These are phyloP conservation scores for Dendrocalamus sinicus DNA, from an alignment of 176 grass and related monocot genomes.

Conservation along the genomic window DNA sequence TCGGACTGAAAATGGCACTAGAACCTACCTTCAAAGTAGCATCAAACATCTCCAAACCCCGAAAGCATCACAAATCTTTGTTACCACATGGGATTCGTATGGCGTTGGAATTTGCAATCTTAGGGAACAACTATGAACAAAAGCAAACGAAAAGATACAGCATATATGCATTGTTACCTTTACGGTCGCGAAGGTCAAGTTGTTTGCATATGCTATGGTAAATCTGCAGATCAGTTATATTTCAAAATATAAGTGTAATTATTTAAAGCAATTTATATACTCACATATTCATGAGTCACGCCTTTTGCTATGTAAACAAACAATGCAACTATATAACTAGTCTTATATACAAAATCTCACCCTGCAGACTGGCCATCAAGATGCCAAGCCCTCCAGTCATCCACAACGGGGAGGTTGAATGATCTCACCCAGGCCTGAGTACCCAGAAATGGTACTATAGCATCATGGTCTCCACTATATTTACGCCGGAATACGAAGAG, in stretches of 20 bases:
- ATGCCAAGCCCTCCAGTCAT: slow-evolving; percentile 62
- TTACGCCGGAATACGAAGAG: not conserved
- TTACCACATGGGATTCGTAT: too few relatives aligned
- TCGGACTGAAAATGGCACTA: too few relatives aligned
- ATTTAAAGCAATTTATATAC: not conserved
- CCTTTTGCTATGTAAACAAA: not conserved
- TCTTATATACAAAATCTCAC: slow-evolving; percentile 11
- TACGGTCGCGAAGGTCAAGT: slow-evolving; percentile 55
- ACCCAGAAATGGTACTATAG: slow-evolving; percentile 50
- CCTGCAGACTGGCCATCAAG: slow-evolving; percentile 45
- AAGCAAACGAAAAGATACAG: too few relatives aligned
- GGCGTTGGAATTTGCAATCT: not conserved
- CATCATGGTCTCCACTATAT: slow-evolving; percentile 60
- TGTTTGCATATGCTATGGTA: slow-evolving; percentile 43
- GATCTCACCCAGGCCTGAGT: slow-evolving; percentile 61
- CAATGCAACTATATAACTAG: not conserved
- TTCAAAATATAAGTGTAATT: not conserved
- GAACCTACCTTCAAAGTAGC: too few relatives aligned
- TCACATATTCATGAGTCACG: not conserved
- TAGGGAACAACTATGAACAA: too few relatives aligned
- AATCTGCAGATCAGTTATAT: slow-evolving; percentile 21
- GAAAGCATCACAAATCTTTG: too few relatives aligned
- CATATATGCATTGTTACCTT: slow-evolving; percentile 32
- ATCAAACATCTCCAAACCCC: too few relatives aligned
- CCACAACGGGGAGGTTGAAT: slow-evolving; percentile 50